phyloP scores from a whole-genome alignment of 2,329 filamentous ascomycete species.

The Stagonosporopsis chrysanthemi region DNA sequence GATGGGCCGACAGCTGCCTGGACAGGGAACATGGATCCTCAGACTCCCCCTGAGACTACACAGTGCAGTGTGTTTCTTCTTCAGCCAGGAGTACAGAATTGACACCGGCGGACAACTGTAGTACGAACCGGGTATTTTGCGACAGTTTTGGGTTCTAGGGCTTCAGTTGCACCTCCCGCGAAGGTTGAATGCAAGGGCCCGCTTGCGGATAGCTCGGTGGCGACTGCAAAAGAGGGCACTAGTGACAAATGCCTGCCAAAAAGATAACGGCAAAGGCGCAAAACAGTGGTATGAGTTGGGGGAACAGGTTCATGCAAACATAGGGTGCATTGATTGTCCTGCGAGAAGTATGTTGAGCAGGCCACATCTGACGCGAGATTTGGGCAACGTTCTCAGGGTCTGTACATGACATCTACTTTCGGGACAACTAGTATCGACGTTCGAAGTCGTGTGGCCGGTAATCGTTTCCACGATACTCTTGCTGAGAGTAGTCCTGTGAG shows the following conservation, averaged over 20 bases:
- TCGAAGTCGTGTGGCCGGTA: conserved; percentile 22
- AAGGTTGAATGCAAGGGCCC: background rate
- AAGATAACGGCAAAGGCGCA: background rate
- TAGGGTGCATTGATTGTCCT: background rate
- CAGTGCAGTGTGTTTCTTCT: no score
- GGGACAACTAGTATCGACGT: conserved; percentile 1
- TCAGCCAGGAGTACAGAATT: background rate
- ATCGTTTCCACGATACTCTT: conserved; percentile 16
- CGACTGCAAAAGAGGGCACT: background rate
- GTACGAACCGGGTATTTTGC: background rate
- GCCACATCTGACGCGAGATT: background rate
- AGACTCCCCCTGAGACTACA: background rate
- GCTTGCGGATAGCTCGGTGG: background rate
- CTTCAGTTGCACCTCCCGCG: no score
- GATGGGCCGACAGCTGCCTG: background rate
- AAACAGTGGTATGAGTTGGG: background rate
- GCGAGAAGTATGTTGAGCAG: background rate
- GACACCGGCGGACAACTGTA: background rate
- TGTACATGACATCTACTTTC: background rate
- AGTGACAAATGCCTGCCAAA: background rate
- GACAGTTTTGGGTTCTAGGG: background rate
- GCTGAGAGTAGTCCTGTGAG: background rate
- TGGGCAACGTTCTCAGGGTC: background rate
- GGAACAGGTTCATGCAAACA: background rate
- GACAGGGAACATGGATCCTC: background rate